These are phyloP conservation scores for Quercus glauca DNA, from an alignment of 306 rosid genomes.

Conservation along the genomic window DNA sequence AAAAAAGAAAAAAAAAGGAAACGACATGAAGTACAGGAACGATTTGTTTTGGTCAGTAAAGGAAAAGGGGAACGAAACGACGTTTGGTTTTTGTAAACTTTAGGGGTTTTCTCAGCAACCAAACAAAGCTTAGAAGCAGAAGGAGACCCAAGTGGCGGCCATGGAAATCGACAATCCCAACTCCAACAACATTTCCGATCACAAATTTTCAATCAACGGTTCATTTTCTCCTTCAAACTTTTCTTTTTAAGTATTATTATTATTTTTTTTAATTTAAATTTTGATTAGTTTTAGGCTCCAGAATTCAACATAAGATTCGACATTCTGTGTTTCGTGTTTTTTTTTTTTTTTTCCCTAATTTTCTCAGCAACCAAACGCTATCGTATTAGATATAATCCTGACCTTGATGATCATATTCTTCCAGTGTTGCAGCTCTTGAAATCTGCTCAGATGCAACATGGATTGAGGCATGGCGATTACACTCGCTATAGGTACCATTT, in stretches of 20 bases:
- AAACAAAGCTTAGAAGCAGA: constrained; percentile 30
- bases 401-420: background rate
- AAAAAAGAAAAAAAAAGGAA: no score
- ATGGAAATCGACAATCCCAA: constrained; percentile 80
- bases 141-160: constrained; percentile 49
- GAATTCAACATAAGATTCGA: background rate
- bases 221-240: background rate
- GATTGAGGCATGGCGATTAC: constrained; percentile 89
- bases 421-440: constrained; percentile 91
- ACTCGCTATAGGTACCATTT: constrained; percentile 77
- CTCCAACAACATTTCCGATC: constrained; percentile 47
- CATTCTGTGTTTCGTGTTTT: background rate
- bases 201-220: constrained; percentile 84
- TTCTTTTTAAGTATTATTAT: background rate
- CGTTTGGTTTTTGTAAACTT: background rate
- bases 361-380: background rate
- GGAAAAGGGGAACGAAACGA: background rate
- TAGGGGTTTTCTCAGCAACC: background rate
- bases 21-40: background rate
- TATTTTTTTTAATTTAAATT: no score
- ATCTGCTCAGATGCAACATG: constrained; percentile 97
- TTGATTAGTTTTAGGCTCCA: no score
- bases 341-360: background rate
- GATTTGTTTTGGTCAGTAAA: background rate
- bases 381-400: background rate